A percentile compares a stretch with the other conserved stretches of the same genome.
phyloP scores from a whole-genome alignment of 2,329 filamentous ascomycete species.

The Aureobasidium sp. region DNA sequence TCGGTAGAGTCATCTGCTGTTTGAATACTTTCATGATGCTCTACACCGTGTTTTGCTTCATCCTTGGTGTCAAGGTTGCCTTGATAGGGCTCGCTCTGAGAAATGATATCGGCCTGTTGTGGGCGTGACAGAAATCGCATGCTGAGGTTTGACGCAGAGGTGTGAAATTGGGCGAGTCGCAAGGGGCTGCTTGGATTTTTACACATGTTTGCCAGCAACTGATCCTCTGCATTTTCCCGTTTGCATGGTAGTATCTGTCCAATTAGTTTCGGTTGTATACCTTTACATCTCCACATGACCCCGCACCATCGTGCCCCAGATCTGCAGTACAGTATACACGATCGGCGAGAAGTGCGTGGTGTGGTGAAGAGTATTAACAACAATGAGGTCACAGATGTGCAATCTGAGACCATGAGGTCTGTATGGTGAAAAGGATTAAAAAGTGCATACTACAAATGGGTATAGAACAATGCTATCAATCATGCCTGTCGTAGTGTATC shows the following conservation, averaged over 20 bases:
- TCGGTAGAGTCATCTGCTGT: slow-evolving; percentile 16
- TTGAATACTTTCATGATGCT: slow-evolving; percentile 2
- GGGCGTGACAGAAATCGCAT: slow-evolving; percentile 5
- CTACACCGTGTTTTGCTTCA: background rate
- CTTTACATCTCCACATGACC: background rate
- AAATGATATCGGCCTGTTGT: background rate
- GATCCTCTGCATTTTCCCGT: background rate
- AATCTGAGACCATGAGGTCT: background rate
- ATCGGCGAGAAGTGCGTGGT: slow-evolving; percentile 10
- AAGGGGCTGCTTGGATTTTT: background rate
- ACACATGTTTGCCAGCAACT: background rate
- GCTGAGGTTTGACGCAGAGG: background rate
- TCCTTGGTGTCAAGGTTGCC: background rate
- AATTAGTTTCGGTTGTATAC: background rate
- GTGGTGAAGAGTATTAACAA: background rate
- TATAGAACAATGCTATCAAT: background rate
- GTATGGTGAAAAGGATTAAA: background rate
- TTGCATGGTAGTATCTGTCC: background rate
- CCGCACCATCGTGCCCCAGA: background rate
- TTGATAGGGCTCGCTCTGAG: background rate
- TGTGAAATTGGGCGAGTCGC: background rate
- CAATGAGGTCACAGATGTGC: background rate
- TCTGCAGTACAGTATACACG: slow-evolving; percentile 1
- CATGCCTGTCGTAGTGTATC: background rate
- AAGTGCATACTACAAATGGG: background rate